These are phyloP conservation scores for Narthecium ossifragum DNA, from an alignment of 106 monocot genomes.

Conservation along the genomic window DNA sequence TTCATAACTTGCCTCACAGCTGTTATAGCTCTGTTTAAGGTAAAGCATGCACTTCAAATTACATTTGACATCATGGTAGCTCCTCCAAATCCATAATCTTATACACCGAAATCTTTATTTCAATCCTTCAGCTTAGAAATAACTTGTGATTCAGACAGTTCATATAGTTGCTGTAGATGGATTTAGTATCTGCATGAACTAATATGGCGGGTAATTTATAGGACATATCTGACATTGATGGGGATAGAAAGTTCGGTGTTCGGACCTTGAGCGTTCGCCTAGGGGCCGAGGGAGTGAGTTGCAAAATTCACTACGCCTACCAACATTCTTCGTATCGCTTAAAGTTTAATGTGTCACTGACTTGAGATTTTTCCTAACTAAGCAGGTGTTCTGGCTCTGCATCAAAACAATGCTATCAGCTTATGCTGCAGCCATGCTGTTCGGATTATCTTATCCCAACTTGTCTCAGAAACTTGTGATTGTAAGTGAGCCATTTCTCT, in stretches of 20 bases:
- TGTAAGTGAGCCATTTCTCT: too few relatives aligned
- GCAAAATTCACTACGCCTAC: too few relatives aligned
- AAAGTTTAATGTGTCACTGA: too few relatives aligned
- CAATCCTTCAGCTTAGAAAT: too few relatives aligned
- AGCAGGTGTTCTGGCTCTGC: constrained; percentile 61
- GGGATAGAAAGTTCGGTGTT: constrained; percentile 46
- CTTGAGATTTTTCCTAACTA: too few relatives aligned
- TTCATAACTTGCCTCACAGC: constrained; percentile 63
- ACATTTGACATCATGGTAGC: neutral
- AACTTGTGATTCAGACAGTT: too few relatives aligned
- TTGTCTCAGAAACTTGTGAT: neutral
- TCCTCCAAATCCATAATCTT: neutral
- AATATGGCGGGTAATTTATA: constrained; percentile 10
- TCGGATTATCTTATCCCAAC: constrained; percentile 31
- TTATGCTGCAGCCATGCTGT: constrained; percentile 34
- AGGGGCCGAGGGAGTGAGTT: constrained; percentile 39
- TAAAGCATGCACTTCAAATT: too few relatives aligned
- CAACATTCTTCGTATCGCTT: too few relatives aligned
- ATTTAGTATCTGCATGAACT: neutral
- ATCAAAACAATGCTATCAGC: constrained; percentile 35
- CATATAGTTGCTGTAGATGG: neutral
- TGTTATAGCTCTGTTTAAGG: constrained; percentile 71
- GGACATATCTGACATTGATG: constrained; percentile 66
- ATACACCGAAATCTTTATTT: too few relatives aligned
- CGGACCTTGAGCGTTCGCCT: constrained; percentile 48